Base-by-base conservation (phyloP, 2,329 filamentous ascomycete species). In the Colletotrichum echinochloae region DNA sequence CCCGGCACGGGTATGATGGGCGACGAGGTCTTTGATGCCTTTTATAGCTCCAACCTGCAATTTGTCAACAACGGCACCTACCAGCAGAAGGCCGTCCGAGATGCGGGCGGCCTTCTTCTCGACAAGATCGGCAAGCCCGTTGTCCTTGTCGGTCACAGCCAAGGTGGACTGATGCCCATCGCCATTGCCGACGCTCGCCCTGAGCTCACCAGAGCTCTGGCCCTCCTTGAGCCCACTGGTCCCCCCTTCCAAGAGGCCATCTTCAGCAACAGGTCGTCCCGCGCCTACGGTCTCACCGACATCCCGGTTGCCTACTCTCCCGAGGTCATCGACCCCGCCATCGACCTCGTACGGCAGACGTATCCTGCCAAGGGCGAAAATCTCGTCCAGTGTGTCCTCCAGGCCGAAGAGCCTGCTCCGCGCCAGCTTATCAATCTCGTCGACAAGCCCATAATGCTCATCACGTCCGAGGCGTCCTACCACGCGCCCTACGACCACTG, bases 291-390 rank as follows among this genome's bases (percentile, higher is more conserved):
- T 1, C 72, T 88, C 7, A 82, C 85, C 7, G 81, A 85, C 54
- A 81, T 85, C n/a, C 82, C 85, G 0, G 69, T 89, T 20, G 82
- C 80, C 0, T 89, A 86, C 73, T 77, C 77, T 1, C 86, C 86
- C 14, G 74, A 81, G 0, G 80, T 86, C 12, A 71, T 70, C 0
- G 76, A 84, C 68, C 78, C 81, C 1, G 60, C 73, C 3, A 60
- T 57, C 11, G 81, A 84, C 7, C 74, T 85, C 49, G 70, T 77
- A 37, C 78, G 78, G 66, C 60, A 79, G 71, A 39, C 74, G 28
- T 60, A 79, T 63, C 51, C 76, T 55, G 72, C 77, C 26, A 73
- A 67, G 20, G 73, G 69, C 8, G 62, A 74, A 4, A 71, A 74
- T 26, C 64, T 75, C 33, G 73, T 74, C 12, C 73, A 76, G 35